phyloP scores from a whole-genome alignment of 345 rosid genomes.

The Citrus inodora region DNA sequence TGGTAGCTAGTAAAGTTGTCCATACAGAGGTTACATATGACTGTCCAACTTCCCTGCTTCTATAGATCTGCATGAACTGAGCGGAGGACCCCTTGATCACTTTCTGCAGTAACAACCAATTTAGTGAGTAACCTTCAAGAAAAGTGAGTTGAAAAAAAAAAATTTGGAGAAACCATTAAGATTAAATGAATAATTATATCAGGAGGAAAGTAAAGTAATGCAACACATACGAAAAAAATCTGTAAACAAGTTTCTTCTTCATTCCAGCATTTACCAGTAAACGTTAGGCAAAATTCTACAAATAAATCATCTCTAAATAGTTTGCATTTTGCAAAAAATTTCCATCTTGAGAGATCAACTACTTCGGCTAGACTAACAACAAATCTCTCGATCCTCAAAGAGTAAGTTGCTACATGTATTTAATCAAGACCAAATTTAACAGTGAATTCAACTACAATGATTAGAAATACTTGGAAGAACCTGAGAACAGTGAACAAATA shows the following conservation, averaged over 20 bases:
- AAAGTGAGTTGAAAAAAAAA: not conserved
- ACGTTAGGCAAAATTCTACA: not conserved
- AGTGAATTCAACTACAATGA: not conserved
- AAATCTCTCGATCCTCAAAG: not conserved
- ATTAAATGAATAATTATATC: not conserved
- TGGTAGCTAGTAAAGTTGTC: conserved; percentile 68
- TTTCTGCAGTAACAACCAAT: conserved; percentile 28
- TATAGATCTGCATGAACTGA: conserved; percentile 70
- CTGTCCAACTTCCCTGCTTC: conserved; percentile 97
- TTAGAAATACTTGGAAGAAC: not conserved
- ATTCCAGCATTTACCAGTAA: not conserved
- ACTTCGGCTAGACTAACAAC: not conserved
- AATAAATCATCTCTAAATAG: not conserved
- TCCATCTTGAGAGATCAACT: not conserved
- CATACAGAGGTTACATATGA: conserved; percentile 82
- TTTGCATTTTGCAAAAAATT: not conserved
- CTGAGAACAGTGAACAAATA: not conserved
- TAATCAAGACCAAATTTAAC: not conserved
- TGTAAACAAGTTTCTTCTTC: not conserved
- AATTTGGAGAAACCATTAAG: not conserved
- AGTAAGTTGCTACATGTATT: not conserved
- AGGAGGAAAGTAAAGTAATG: not conserved
- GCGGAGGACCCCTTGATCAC: conserved; percentile 30
- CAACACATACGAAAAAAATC: not conserved
- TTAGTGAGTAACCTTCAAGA: conserved; percentile 1